These are phyloP conservation scores for Uromyces viciae-fabae DNA, from an alignment of 1,284 basidiomycete species.

Conservation along the genomic window DNA sequence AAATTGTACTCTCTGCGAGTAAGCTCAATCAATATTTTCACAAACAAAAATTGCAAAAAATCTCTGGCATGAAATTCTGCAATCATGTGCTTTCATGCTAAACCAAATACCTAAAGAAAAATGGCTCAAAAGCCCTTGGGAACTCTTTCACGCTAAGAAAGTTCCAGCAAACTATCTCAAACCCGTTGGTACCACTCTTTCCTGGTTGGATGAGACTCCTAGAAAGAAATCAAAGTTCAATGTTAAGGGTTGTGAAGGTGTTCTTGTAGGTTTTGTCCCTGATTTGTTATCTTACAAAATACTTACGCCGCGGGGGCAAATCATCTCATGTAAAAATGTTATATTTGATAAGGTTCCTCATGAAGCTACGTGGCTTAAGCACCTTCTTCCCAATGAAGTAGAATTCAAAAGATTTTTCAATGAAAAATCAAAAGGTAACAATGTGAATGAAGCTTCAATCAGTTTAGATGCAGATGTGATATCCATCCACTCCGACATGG, in stretches of 20 bases:
- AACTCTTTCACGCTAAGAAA: not conserved
- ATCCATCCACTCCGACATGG: too few species aligned
- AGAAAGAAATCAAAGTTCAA: not conserved
- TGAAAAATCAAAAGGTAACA: too few species aligned
- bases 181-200: not conserved
- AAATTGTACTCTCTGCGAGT: not conserved
- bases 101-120: not conserved
- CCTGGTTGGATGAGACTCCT: not conserved
- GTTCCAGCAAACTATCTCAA: not conserved
- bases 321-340: too few species aligned
- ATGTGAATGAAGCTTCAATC: too few species aligned
- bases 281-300: not conserved
- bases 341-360: too few species aligned
- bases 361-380: not conserved
- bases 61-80: not conserved
- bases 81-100: not conserved
- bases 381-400: not conserved
- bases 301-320: not conserved
- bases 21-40: not conserved
- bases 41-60: not conserved
- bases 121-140: not conserved
- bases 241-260: not conserved
- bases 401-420: too few species aligned
- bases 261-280: not conserved
- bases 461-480: too few species aligned